Base-by-base conservation (phyloP, 192 early-diverging fungal species). In the Coemansia sp. region DNA sequence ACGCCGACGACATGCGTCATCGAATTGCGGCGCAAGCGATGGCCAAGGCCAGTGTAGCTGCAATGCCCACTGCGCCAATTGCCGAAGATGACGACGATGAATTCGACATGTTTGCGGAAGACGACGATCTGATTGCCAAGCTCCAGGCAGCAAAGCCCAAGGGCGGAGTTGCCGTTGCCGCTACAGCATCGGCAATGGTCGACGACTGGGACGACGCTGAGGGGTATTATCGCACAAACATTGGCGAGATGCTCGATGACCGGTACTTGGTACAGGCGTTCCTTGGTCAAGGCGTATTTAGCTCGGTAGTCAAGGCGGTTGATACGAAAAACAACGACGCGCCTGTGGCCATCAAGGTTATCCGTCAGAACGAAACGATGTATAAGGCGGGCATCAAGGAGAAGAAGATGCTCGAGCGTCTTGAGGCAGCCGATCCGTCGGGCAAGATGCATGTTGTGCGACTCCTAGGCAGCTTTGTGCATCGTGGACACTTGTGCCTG, bases 191-290 rank as follows among this genome's bases (percentile, higher is more conserved):
- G n/a, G 54, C 54, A 19, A 82, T 82, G 74, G 76, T 70, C 9
- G 97, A 97, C 68, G 97, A 94, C 66, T 96, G 92, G 93, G 97
- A 99, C 77, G 97, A 99, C 69, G 85, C 89, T 10, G 97, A 99
- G 64, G 97, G 97, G 35, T 99, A 99, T 87, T 99, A 98, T 76
- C 88, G 94, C 89, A 86, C 89, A 45, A 88, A 94, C 48, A 85
- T 94, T 35, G 95, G 95, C 13, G 97, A 99, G 77, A 69, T 89
- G 2, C 73, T 97, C 45, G 91, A 94, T 68, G 87, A 80, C 13
- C 90, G 94, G n/a, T 99, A 98, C 66, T 82, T 92, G 67, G 92
- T 96, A 6, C 87, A 90, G 51, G 85, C 91, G 48, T 88, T 91
- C 57, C 84, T 99, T 40, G 97, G 97, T 11, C 90, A 91, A 70